Evolutionary conservation across 495 filamentous ascomycete species (phyloP), one percentile per base, ranked within the genome.

Genomic region (Bombardia bombarda): DNA sequence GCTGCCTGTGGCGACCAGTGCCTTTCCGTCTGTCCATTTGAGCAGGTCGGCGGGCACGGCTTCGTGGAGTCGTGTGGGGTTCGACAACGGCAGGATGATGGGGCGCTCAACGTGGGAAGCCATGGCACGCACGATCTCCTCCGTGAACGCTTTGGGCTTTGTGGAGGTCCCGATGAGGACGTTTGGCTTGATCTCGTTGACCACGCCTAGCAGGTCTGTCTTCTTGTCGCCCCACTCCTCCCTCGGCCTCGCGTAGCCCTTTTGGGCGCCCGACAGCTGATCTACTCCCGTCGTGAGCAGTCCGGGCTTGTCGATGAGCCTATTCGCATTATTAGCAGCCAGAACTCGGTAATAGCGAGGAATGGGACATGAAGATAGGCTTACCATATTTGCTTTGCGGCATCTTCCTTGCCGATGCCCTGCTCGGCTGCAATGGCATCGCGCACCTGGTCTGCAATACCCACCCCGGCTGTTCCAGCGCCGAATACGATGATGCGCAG

Each of bases 81-180:
- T 95, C 10, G 83, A 89, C 14, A 94, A 73, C 0, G 88, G 89
- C 42, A 94, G 79, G 40, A 95, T 77, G 38, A 92, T 83, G 21
- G 88, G 88, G 4, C 81, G 74, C 1, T 84, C 72, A 1, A 86
- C 77, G 47, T 90, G 78, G 22, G 74, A 71, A n/a, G 83, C 80
- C 86, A 95, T 93, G 50, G 82, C 86, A 18, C 69, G 67, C 17
- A 94, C 69, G 40, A 87, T 61, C 19, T 85, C 74, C 47, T 87
- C 68, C 0, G 83, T 89, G 60, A 95, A 94, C 3, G 86, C 55
- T n/a, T 78, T 76, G 4, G 87, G 85, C 4, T 79, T 77, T 0
- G 88, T 95, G 4, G 86, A 92, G 2, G 84, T 90, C 8, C 89
- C 88, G 45, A 95, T 78, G 3, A 94, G 67, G 4, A 88, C 80